Percentiles rank a stretch among this genome's conserved stretches.
These are phyloP conservation scores for Litchi chinensis DNA, from an alignment of 345 rosid species.

Conservation along the genomic window DNA sequence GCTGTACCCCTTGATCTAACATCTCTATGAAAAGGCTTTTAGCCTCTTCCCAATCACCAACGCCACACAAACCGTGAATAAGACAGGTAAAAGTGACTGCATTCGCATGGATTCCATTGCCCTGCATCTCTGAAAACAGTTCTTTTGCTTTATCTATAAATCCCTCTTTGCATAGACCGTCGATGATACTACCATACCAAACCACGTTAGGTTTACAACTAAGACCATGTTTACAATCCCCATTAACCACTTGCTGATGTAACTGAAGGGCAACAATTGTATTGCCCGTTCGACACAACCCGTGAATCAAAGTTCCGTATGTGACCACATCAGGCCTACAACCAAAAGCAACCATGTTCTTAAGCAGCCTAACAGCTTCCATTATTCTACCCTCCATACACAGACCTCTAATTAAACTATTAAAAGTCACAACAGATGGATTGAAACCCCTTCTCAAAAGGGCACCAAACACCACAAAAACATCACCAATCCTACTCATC, in stretches of 20 bases:
- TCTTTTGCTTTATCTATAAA: background rate
- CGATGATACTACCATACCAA: too few species aligned
- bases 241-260: too few species aligned
- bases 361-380: too few species aligned
- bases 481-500: constrained; percentile 5
- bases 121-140: background rate
- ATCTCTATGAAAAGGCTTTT: constrained; percentile 26
- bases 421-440: constrained; percentile 12
- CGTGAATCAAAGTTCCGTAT: too few species aligned
- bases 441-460: constrained; percentile 27
- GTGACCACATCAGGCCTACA: too few species aligned
- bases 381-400: too few species aligned
- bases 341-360: too few species aligned
- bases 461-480: constrained; percentile 30
- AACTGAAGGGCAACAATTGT: too few species aligned
- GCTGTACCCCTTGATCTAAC: constrained; percentile 3
- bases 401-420: constrained; percentile 27
- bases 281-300: too few species aligned
- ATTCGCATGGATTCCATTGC: constrained; percentile 15
- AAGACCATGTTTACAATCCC: too few species aligned
- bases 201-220: too few species aligned
- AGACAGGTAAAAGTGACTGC: constrained; percentile 8
- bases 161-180: too few species aligned
- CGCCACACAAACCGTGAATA: constrained; percentile 27
- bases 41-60: constrained; percentile 25